Evolutionary conservation across 176 grass and related monocot genomes (phyloP).

Genomic region (Oryza australiensis): DNA sequence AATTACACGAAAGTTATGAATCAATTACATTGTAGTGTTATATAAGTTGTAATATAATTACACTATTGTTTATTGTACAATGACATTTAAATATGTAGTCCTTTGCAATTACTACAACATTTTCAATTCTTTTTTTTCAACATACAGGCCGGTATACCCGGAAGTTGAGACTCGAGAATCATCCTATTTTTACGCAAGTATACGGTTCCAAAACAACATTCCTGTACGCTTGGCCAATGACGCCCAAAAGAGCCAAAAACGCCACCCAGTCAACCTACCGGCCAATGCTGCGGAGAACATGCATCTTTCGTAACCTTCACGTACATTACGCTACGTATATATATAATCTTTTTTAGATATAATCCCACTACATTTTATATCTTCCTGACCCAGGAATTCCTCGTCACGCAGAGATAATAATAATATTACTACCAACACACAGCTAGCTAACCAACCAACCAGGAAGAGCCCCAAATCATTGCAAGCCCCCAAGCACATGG

Average conservation of each 20-base stretch:
- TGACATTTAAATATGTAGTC: too few relatives aligned
- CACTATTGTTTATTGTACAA: too few relatives aligned
- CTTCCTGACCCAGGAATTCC: constrained; percentile 20
- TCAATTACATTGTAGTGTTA: too few relatives aligned
- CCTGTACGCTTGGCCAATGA: neutral
- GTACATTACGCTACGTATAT: constrained; percentile 7
- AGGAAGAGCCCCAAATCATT: constrained; percentile 27
- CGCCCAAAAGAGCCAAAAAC: neutral
- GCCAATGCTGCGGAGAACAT: constrained; percentile 38
- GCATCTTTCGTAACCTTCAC: constrained; percentile 31
- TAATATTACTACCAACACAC: neutral
- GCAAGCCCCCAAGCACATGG: constrained; percentile 30
- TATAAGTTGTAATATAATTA: too few relatives aligned
- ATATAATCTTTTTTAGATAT: too few relatives aligned
- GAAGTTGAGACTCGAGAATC: neutral
- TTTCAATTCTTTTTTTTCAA: neutral
- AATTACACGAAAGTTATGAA: too few relatives aligned
- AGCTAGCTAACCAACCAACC: neutral
- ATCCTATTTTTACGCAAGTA: neutral
- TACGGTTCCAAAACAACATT: neutral
- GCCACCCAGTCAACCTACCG: constrained; percentile 10
- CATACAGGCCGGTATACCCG: neutral
- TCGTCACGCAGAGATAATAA: constrained; percentile 20
- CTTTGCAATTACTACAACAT: too few relatives aligned
- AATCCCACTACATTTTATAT: neutral